These are phyloP conservation scores for Fusarium domesticum DNA, from an alignment of 2,329 filamentous ascomycete genomes.

Conservation along the genomic window DNA sequence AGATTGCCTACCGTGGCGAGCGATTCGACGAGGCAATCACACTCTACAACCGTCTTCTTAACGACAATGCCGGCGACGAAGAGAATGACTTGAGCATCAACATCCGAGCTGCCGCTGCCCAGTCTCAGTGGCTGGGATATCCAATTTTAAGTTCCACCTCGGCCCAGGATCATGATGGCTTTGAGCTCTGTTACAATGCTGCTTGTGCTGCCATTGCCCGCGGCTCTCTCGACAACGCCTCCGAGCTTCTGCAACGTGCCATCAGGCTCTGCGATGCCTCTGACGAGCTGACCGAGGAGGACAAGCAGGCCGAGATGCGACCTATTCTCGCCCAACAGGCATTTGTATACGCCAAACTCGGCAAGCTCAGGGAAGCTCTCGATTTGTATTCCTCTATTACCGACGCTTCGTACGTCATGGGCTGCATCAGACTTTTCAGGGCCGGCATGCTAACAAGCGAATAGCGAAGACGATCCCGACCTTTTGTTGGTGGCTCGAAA, in stretches of 20 bases:
- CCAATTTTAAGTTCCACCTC: conserved; percentile 43
- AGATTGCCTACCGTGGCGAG: conserved; percentile 71
- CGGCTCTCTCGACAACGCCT: conserved; percentile 62
- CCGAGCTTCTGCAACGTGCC: conserved; percentile 66
- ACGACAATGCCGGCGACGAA: conserved; percentile 52
- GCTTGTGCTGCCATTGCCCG: conserved; percentile 71
- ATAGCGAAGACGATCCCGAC: conserved; percentile 64
- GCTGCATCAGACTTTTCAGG: conserved; percentile 1
- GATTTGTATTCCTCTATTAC: conserved; percentile 60
- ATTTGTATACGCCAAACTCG: conserved; percentile 66
- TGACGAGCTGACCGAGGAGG: conserved; percentile 70
- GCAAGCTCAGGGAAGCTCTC: conserved; percentile 63
- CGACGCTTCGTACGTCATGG: conserved; percentile 53
- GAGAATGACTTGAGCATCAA: conserved; percentile 77
- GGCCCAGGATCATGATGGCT: conserved; percentile 64
- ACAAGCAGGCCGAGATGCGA: conserved; percentile 70
- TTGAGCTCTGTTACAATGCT: conserved; percentile 79
- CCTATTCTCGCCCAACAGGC: conserved; percentile 75
- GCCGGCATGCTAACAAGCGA: conserved; percentile 12
- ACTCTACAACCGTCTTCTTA: conserved; percentile 60
- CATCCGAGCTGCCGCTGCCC: conserved; percentile 66
- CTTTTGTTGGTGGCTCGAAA: conserved; percentile 65
- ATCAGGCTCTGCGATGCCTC: conserved; percentile 68
- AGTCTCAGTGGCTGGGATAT: conserved; percentile 66
- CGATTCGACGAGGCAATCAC: conserved; percentile 64